phyloP scores from a whole-genome alignment of 2,329 filamentous ascomycete species.

The Stylonectria norvegica region DNA sequence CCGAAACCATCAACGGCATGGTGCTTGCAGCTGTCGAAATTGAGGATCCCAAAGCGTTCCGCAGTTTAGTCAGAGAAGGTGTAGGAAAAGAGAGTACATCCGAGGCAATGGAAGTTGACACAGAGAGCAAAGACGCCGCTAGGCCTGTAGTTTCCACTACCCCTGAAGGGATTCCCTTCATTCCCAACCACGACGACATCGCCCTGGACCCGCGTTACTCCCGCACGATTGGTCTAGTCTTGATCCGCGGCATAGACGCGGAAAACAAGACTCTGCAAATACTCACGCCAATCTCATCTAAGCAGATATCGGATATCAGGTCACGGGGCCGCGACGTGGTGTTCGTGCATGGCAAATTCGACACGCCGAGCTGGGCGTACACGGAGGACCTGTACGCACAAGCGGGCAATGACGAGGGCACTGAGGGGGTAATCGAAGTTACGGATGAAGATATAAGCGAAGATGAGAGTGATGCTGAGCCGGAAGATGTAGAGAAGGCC shows the following conservation, averaged over 20 bases:
- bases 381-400: constrained; percentile 56
- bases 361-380: constrained; percentile 67
- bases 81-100: constrained; percentile 25
- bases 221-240: constrained; percentile 58
- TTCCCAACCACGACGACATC: constrained; percentile 51
- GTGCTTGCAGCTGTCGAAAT: constrained; percentile 64
- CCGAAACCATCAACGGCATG: constrained; percentile 67
- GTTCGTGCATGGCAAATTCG: constrained; percentile 65
- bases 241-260: constrained; percentile 67
- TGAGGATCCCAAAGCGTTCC: constrained; percentile 51
- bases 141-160: constrained; percentile 17
- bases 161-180: constrained; percentile 58
- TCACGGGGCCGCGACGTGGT: constrained; percentile 50
- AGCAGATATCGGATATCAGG: constrained; percentile 39
- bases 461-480: constrained; percentile 30
- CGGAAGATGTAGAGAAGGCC: constrained; percentile 20
- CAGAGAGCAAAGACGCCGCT: not conserved
- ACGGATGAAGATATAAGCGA: constrained; percentile 36
- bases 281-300: constrained; percentile 54
- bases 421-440: constrained; percentile 28
- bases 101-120: constrained; percentile 18
- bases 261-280: constrained; percentile 55
- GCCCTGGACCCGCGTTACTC: constrained; percentile 59
- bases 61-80: too few relatives aligned
- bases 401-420: constrained; percentile 30